Evolutionary conservation across 2,329 filamentous ascomycete genomes (phyloP), one percentile per base, ranked within the genome.

Genomic region (Ramularia endophylla): DNA sequence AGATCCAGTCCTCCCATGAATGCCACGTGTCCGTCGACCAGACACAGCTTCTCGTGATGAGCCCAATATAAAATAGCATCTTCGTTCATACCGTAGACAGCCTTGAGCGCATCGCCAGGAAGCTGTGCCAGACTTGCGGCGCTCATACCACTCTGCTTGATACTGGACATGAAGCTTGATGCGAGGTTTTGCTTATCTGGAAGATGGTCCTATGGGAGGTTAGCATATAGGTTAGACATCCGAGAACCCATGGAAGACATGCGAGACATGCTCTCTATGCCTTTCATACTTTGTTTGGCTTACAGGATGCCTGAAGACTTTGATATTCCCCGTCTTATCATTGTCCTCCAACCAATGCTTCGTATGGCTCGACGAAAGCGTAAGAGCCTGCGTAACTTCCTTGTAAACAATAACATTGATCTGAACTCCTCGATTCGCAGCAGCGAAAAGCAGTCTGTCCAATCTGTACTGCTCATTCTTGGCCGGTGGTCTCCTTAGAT

Each of bases 1-100:
- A 94, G 72, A 64, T 95, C 88, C 1, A 95, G 69, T 15, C 88
- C 89, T 36, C 87, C 88, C 88, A 95, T 95, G 60, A 95, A 95
- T 2, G 83, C 87, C 41, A 82, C 71, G 8, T 73, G 72, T n/a
- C 82, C 78, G 60, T 95, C 88, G 12, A 95, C 68, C 2, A 95
- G 61, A 52, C 86, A 87, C 1, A 95, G 75, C 65, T 95, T 95
- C 66, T 95, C 88, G 54, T 95, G 88, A 55, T 95, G 88, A 2
- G 87, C 87, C 88, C 88, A 95, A 65, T 87, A 95, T 1, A 95
- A 68, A 8, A 94, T 83, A 1, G 88, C 78, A 52, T 85, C 87
- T 22, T 88, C 85, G 25, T 79, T 79, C 36, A 85, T 82, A 40
- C 89, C 89, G 57, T 94, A 95, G 1, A 95, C 65, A 1, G 81